These are phyloP conservation scores for Jatropha podagrica DNA, from an alignment of 441 rosid genomes.

Conservation along the genomic window DNA sequence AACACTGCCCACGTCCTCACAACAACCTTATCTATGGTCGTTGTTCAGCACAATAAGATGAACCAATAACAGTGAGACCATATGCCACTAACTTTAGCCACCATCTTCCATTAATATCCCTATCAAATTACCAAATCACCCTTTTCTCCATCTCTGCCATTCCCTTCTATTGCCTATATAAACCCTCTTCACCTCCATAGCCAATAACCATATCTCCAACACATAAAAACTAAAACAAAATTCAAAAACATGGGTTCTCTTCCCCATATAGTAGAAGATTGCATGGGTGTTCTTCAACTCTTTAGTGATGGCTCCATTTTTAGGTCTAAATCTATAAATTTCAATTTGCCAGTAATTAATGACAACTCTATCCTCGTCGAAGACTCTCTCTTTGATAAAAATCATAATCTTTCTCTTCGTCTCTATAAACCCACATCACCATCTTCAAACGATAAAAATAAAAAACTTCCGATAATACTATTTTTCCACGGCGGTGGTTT, in stretches of 20 bases:
- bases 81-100: background rate
- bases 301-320: slow-evolving; percentile 67
- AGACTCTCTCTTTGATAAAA: slow-evolving; percentile 56
- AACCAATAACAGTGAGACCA: slow-evolving; percentile 10
- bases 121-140: slow-evolving; percentile 11
- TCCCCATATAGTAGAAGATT: slow-evolving; percentile 66
- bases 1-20: background rate
- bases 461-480: slow-evolving; percentile 46
- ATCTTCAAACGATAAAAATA: background rate
- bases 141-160: background rate
- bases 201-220: background rate
- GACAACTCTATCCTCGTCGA: slow-evolving; percentile 50
- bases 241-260: slow-evolving; percentile 51
- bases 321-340: slow-evolving; percentile 44
- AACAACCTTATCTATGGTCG: slow-evolving; percentile 19
- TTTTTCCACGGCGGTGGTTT: slow-evolving; percentile 87
- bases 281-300: slow-evolving; percentile 69
- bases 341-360: slow-evolving; percentile 34
- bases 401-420: slow-evolving; percentile 62
- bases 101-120: slow-evolving; percentile 3
- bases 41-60: background rate
- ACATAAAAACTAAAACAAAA: background rate
- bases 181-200: background rate
- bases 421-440: slow-evolving; percentile 52
- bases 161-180: background rate